These are phyloP conservation scores for Arthrocladium fulminans DNA, from an alignment of 2,329 filamentous ascomycete species.

Conservation along the genomic window DNA sequence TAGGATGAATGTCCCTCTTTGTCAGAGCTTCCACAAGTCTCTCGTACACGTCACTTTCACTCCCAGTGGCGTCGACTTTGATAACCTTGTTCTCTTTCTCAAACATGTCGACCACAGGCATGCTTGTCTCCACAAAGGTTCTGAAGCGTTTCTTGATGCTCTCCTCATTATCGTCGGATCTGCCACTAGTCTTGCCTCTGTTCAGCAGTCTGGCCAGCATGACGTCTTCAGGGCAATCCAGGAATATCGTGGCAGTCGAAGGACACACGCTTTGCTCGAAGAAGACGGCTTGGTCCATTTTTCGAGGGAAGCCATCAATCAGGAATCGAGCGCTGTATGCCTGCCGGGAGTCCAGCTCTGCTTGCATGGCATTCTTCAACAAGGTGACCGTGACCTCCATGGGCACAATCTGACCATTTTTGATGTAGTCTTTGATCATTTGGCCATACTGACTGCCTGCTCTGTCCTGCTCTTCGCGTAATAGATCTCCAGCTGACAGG, in stretches of 20 bases:
- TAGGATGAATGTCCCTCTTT: constrained; percentile 30
- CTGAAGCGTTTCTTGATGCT: constrained; percentile 94
- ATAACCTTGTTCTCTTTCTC: constrained; percentile 68
- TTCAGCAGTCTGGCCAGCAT: constrained; percentile 79
- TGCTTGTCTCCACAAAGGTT: constrained; percentile 89
- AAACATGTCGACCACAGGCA: constrained; percentile 90
- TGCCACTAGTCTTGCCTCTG: constrained; percentile 83
- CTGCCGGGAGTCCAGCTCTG: constrained; percentile 46
- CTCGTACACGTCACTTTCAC: constrained; percentile 56
- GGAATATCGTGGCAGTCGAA: constrained; percentile 81
- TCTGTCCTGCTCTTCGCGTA: constrained; percentile 87
- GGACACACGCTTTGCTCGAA: constrained; percentile 86
- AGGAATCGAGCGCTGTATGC: constrained; percentile 60
- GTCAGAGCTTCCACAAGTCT: constrained; percentile 43
- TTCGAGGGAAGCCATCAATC: constrained; percentile 79
- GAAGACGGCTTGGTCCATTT: constrained; percentile 91
- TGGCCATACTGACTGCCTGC: constrained; percentile 80
- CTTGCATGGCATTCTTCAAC: constrained; percentile 85
- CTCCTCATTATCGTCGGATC: constrained; percentile 88
- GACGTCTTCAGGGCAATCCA: constrained; percentile 80
- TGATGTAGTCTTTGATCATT: constrained; percentile 88
- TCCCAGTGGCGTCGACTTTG: constrained; percentile 63
- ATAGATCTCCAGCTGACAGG: constrained; percentile 83
- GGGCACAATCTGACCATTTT: constrained; percentile 91
- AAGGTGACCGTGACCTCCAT: constrained; percentile 95